Conservation (phyloP, 2,329 filamentous ascomycete species). For the Neofusicoccum ribis region DNA sequence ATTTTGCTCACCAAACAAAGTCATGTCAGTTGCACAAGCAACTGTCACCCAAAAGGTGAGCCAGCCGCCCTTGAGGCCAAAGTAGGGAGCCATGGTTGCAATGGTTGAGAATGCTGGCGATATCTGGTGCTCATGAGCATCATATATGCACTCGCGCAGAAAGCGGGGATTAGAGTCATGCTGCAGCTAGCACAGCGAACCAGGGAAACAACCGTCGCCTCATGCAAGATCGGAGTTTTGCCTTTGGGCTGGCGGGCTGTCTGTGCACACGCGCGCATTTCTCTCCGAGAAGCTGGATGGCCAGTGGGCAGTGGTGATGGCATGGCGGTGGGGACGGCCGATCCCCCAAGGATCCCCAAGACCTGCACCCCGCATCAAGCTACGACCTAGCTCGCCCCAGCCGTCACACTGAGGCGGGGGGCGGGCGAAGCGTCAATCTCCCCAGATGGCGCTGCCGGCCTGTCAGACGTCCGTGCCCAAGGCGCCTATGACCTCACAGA, state of each 20-base stretch:
- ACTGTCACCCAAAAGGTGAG: constrained; percentile 59
- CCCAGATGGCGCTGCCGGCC: not conserved
- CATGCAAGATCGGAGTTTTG: not conserved
- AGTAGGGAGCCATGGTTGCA: constrained; percentile 43
- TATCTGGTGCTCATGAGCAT: not conserved
- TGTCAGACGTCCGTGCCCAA: not conserved
- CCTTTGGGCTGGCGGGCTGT: not conserved
- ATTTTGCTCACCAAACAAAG: constrained; percentile 37
- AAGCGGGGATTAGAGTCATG: constrained; percentile 1
- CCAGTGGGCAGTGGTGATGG: not conserved
- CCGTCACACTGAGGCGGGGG: not conserved
- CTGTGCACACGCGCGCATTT: not conserved
- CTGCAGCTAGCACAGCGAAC: not conserved
- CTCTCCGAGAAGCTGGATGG: not conserved
- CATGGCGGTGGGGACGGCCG: not conserved
- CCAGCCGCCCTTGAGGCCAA: constrained; percentile 56
- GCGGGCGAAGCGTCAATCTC: not conserved
- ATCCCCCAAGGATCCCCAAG: not conserved
- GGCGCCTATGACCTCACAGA: not conserved
- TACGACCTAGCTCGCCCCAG: not conserved
- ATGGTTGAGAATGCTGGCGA: not conserved
- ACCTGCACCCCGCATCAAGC: constrained; percentile 10
- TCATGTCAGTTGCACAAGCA: constrained; percentile 52
- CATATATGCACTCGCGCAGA: not conserved
- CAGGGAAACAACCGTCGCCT: not conserved